Conservation (phyloP, 192 early-diverging fungal species). For the Coemansia sp. region DNA sequence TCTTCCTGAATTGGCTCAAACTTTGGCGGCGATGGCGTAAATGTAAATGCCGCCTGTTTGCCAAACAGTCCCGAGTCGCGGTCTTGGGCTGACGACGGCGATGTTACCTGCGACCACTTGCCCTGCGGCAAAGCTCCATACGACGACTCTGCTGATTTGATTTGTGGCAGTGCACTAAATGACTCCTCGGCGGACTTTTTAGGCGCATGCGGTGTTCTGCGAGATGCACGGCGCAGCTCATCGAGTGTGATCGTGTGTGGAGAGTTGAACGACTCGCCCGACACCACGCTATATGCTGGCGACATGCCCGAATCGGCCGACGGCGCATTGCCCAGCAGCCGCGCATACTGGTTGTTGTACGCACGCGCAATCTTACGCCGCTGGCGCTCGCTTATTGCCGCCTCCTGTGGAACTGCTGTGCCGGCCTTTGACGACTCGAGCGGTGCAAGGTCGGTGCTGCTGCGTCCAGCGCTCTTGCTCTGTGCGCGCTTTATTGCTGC, state of each 20-base stretch:
- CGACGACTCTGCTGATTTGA: not conserved
- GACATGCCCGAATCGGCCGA: conserved; percentile 18
- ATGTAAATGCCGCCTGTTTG: conserved; percentile 27
- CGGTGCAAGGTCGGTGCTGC: conserved; percentile 27
- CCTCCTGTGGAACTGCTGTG: not conserved
- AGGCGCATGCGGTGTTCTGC: conserved; percentile 18
- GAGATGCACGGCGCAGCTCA: conserved; percentile 37
- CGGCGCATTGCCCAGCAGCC: conserved; percentile 24
- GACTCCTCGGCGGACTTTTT: not conserved
- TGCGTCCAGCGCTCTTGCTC: conserved; percentile 38
- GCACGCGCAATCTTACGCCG: conserved; percentile 27
- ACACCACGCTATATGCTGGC: conserved; percentile 28
- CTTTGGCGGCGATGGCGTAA: conserved; percentile 18
- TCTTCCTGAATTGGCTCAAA: conserved; percentile 51
- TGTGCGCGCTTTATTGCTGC: conserved; percentile 3
- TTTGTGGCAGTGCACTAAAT: conserved; percentile 31
- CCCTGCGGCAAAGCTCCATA: conserved; percentile 35
- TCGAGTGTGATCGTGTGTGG: conserved; percentile 51
- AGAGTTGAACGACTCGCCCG: conserved; percentile 43
- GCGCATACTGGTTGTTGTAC: conserved; percentile 49
- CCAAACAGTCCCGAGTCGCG: conserved; percentile 52
- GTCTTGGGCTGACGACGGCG: conserved; percentile 28
- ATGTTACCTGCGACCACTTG: conserved; percentile 44
- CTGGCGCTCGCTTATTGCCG: conserved; percentile 1
- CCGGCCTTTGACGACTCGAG: not conserved